These are phyloP conservation scores for Primulina huaijiensis DNA, from an alignment of 257 asterid genomes.

Conservation along the genomic window DNA sequence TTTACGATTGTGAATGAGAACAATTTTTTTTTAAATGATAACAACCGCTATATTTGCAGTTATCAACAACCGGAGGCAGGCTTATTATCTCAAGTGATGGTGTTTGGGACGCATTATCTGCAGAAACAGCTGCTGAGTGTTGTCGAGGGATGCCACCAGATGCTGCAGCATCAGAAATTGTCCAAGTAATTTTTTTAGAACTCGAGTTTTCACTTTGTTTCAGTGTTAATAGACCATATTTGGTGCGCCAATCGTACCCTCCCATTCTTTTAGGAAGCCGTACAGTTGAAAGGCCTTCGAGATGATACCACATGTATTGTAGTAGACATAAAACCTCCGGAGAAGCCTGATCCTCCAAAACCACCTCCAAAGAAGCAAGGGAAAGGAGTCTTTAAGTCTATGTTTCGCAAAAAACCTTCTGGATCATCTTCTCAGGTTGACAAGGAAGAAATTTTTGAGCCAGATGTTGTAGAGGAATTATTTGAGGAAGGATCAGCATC, in stretches of 20 bases:
- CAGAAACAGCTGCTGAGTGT: slow-evolving; percentile 85
- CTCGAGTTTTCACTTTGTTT: slow-evolving; percentile 2
- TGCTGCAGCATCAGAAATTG: slow-evolving; percentile 88
- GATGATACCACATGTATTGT: slow-evolving; percentile 99
- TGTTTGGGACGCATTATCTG: slow-evolving; percentile 94
- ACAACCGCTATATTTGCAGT: slow-evolving; percentile 45
- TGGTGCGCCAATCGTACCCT: slow-evolving; percentile 19
- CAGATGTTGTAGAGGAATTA: slow-evolving; percentile 77
- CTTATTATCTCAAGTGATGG: slow-evolving; percentile 92
- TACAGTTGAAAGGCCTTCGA: slow-evolving; percentile 78
- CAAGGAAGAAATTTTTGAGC: slow-evolving; percentile 58
- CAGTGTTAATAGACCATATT: background rate
- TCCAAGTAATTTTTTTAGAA: slow-evolving; percentile 46
- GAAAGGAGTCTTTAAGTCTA: slow-evolving; percentile 71
- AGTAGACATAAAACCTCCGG: slow-evolving; percentile 70
- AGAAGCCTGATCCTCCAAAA: slow-evolving; percentile 56
- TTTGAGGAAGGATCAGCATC: slow-evolving; percentile 94
- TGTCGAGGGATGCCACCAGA: slow-evolving; percentile 87
- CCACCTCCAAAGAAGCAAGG: slow-evolving; percentile 71
- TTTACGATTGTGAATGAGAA: background rate
- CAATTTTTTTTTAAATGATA: slow-evolving; percentile 16
- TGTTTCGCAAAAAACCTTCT: slow-evolving; percentile 66
- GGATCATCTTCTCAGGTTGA: slow-evolving; percentile 58
- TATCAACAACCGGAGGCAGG: slow-evolving; percentile 89
- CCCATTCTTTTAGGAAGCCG: slow-evolving; percentile 63